Percentiles rank a stretch among this genome's conserved stretches.
Evolutionary conservation across 2,329 filamentous ascomycete species (phyloP).

Genomic region (Scedosporium aurantiacum): DNA sequence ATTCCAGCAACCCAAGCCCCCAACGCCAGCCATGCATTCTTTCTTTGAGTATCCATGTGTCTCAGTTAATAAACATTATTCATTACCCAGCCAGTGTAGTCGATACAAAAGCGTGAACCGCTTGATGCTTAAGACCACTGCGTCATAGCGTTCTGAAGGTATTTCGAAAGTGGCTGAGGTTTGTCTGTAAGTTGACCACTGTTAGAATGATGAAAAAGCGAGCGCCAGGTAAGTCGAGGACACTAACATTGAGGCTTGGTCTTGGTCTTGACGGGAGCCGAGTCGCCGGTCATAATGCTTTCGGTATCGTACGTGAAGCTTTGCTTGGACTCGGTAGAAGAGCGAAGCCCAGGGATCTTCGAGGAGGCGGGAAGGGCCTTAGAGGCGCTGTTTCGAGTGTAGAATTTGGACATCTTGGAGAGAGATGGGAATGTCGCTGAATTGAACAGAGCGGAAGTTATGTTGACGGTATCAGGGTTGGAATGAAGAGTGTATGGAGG

Average conservation of each 20-base stretch:
- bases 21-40: background rate
- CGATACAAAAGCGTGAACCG: background rate
- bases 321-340: background rate
- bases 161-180: background rate
- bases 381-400: background rate
- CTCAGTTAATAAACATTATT: background rate
- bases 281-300: background rate
- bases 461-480: background rate
- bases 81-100: background rate
- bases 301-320: background rate
- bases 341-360: background rate
- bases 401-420: background rate
- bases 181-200: background rate
- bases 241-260: background rate
- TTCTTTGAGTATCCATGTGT: background rate
- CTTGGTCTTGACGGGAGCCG: background rate
- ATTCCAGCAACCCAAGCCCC: background rate
- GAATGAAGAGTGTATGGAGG: background rate
- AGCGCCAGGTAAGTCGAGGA: background rate
- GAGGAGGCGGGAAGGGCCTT: background rate
- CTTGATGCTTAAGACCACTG: background rate
- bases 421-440: background rate
- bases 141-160: background rate
- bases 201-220: background rate
- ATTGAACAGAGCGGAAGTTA: background rate